Conservation (phyloP, 2,329 filamentous ascomycete species). For the Talaromyces sp. region DNA sequence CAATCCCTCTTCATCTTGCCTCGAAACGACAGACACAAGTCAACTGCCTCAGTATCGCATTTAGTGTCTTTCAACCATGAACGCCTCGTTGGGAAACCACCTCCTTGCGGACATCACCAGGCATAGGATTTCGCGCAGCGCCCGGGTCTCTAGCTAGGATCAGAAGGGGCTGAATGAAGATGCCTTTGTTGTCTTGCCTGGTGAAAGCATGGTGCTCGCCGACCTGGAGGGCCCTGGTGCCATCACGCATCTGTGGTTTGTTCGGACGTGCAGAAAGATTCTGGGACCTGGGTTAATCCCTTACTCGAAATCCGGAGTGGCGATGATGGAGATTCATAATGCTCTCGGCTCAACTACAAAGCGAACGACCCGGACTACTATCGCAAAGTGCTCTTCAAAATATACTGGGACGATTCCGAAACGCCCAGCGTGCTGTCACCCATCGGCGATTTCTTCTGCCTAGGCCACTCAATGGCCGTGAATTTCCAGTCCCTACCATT, state of each 20-base stretch:
- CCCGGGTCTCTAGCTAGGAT: slow-evolving; percentile 27
- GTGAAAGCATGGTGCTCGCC: slow-evolving; percentile 24
- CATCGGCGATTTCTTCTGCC: slow-evolving; percentile 29
- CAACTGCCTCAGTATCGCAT: too few species aligned
- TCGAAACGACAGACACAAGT: too few species aligned
- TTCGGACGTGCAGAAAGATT: slow-evolving; percentile 30
- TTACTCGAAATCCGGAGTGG: slow-evolving; percentile 30
- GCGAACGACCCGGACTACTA: slow-evolving; percentile 32
- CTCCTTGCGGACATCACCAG: background rate
- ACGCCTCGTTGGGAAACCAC: background rate
- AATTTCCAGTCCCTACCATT: slow-evolving; percentile 32
- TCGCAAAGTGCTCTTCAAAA: slow-evolving; percentile 31
- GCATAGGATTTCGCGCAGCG: slow-evolving; percentile 17
- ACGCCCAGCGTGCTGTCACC: slow-evolving; percentile 26
- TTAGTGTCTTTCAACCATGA: background rate
- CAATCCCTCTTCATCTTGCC: too few species aligned
- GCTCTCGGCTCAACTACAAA: slow-evolving; percentile 28
- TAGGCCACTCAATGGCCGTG: slow-evolving; percentile 28
- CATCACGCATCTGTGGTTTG: slow-evolving; percentile 20
- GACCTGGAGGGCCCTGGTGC: slow-evolving; percentile 29
- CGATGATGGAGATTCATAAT: slow-evolving; percentile 32
- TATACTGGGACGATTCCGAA: slow-evolving; percentile 32
- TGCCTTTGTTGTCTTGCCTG: slow-evolving; percentile 26
- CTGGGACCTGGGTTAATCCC: slow-evolving; percentile 28
- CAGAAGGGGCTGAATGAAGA: slow-evolving; percentile 28